Evolutionary conservation across 1,139 yeast species (phyloP), one percentile per base, ranked within the genome.

Genomic region (Candida albicans): DNA sequence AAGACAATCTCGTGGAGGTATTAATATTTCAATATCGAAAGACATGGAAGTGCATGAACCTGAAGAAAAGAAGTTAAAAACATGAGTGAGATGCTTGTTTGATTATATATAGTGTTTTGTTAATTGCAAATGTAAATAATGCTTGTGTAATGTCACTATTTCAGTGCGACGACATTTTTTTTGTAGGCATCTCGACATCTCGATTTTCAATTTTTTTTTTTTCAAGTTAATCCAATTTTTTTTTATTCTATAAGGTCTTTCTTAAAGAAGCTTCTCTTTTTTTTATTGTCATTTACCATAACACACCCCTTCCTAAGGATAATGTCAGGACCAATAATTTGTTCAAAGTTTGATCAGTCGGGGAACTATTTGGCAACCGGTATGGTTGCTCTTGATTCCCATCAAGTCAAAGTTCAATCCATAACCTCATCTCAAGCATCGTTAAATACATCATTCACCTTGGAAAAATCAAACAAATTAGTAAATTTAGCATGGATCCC

Each of bases 301-400:
- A 4, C 27, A 25, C 2, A 24, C 13, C 35, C 4, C 11, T 10
- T 8, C n/a, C 36, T n/a, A 12, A 8, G 15, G 33, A 34, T 15
- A n/a, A 44, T 47, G 52, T 45, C 53, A n/a, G 60, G 56, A 12
- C 64, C 64, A 30, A 50, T 70, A 36, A 54, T 70, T 39, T 56
- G 60, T 37, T 64, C 78, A 28, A 58, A 58, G 41, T 83, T 80
- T 59, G 87, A 83, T 63, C 73, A 81, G 10, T 62, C 77, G 1
- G 82, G 84, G 22, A 70, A 76, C 37, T 75, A 75, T 55, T 74
- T 83, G 54, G 95, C 95, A 14, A 77, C 82, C 40, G 90, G 82
- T 0, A 68, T 81, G 24, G 79, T 82, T 34, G 84, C 90, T 3
- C 73, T 90, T 49, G 96, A 89, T 59, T 73, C 82, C 8, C 93